Evolutionary conservation across 2,329 filamentous ascomycete genomes (phyloP).

Genomic region (Hortaea werneckii): DNA sequence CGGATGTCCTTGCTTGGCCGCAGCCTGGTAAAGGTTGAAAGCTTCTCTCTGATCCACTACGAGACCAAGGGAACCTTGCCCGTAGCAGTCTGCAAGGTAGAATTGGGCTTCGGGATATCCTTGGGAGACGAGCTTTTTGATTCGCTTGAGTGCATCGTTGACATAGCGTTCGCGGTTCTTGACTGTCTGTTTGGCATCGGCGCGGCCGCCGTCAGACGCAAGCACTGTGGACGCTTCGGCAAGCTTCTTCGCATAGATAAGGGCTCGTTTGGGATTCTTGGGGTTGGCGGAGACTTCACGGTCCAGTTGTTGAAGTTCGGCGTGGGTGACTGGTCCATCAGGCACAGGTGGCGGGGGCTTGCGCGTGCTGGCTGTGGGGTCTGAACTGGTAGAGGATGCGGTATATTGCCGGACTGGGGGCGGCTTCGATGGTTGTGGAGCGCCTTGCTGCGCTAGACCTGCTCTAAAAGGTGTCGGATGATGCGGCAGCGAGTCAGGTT

Average conservation of each 20-base stretch:
- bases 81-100: slow-evolving; percentile 80
- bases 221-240: slow-evolving; percentile 76
- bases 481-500: slow-evolving; percentile 46
- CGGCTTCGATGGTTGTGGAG: slow-evolving; percentile 33
- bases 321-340: slow-evolving; percentile 55
- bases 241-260: slow-evolving; percentile 70
- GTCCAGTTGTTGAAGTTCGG: slow-evolving; percentile 68
- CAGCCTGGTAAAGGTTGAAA: slow-evolving; percentile 85
- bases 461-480: slow-evolving; percentile 47
- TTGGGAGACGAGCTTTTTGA: slow-evolving; percentile 72
- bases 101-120: slow-evolving; percentile 86
- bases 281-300: slow-evolving; percentile 60
- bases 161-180: slow-evolving; percentile 73
- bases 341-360: background rate
- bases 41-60: slow-evolving; percentile 84
- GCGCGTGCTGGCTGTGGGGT: background rate
- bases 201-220: slow-evolving; percentile 62
- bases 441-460: slow-evolving; percentile 34
- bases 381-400: slow-evolving; percentile 16
- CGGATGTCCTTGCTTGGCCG: slow-evolving; percentile 78
- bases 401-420: slow-evolving; percentile 46
- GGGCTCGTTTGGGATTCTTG: slow-evolving; percentile 58
- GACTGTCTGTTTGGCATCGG: slow-evolving; percentile 52
- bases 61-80: slow-evolving; percentile 67
- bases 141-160: slow-evolving; percentile 74